phyloP scores from a whole-genome alignment of 2,329 filamentous ascomycete species.

The Sarocladiaceae sp. region DNA sequence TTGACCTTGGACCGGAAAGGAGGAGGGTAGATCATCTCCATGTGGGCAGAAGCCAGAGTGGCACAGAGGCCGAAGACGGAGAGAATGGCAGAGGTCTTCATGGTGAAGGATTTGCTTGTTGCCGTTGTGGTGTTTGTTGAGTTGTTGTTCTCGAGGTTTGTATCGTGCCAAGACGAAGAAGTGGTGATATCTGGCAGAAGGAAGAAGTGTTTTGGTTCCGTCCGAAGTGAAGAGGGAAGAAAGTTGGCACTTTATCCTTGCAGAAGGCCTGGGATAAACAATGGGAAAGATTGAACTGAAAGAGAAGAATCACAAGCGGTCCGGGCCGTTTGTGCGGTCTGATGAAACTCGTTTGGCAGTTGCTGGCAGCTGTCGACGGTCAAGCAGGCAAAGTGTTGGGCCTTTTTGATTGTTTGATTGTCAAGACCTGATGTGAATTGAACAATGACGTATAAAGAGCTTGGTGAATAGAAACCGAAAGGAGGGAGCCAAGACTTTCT shows the following conservation, averaged over 20 bases:
- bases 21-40: conserved; percentile 50
- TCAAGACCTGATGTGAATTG: neutral
- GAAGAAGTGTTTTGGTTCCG: neutral
- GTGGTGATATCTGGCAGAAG: neutral
- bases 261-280: neutral
- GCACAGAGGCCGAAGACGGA: conserved; percentile 34
- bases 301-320: conserved; percentile 1
- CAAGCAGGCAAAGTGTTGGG: too few species aligned
- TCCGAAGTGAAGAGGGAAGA: too few species aligned
- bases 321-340: conserved; percentile 3
- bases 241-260: conserved; percentile 6
- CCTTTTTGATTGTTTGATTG: neutral
- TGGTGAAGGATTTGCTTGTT: conserved; percentile 24
- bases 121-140: conserved; percentile 12
- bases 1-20: conserved; percentile 52
- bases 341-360: neutral
- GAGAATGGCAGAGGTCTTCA: conserved; percentile 36
- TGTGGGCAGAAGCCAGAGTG: conserved; percentile 47
- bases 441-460: neutral
- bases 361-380: neutral
- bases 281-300: neutral
- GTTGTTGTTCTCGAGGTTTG: too few species aligned
- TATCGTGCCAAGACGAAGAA: neutral
- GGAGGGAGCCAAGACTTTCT: neutral
- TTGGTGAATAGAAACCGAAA: neutral